Evolutionary conservation across 352 stramenopile species (phyloP).

Genomic region (Pythium scleroteichum): DNA sequence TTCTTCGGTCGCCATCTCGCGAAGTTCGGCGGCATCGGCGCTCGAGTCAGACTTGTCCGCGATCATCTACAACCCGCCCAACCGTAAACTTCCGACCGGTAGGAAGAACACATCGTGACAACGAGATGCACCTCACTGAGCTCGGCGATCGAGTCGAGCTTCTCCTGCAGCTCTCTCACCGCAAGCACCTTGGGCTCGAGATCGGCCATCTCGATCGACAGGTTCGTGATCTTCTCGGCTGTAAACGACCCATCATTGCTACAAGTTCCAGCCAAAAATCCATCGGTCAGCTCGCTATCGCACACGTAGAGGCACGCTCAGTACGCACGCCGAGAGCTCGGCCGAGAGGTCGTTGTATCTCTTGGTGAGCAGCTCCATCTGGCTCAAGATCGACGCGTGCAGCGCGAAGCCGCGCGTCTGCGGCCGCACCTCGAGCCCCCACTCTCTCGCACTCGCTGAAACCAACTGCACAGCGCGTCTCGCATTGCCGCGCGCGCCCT

Average conservation of each 20-base stretch:
- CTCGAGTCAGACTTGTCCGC: slow-evolving; percentile 50
- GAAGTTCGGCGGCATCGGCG: slow-evolving; percentile 59
- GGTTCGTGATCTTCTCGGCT: slow-evolving; percentile 68
- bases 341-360: slow-evolving; percentile 66
- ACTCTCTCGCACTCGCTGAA: background rate
- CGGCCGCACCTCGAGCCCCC: background rate
- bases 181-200: slow-evolving; percentile 72
- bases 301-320: too few species aligned
- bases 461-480: background rate
- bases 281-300: too few species aligned
- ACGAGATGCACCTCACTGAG: slow-evolving; percentile 88
- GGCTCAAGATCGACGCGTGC: slow-evolving; percentile 69
- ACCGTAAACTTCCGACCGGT: too few species aligned
- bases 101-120: too few species aligned
- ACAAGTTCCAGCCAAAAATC: slow-evolving; percentile 1
- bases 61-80: slow-evolving; percentile 47
- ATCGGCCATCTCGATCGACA: slow-evolving; percentile 86
- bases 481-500: background rate
- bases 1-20: slow-evolving; percentile 75
- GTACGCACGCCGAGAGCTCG: slow-evolving; percentile 61
- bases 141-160: slow-evolving; percentile 86
- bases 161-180: slow-evolving; percentile 83
- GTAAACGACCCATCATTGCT: slow-evolving; percentile 80
- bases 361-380: slow-evolving; percentile 63
- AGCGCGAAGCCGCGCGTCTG: slow-evolving; percentile 57